Conservation (phyloP, 495 filamentous ascomycete genomes). For the Penicillium antarcticum region DNA sequence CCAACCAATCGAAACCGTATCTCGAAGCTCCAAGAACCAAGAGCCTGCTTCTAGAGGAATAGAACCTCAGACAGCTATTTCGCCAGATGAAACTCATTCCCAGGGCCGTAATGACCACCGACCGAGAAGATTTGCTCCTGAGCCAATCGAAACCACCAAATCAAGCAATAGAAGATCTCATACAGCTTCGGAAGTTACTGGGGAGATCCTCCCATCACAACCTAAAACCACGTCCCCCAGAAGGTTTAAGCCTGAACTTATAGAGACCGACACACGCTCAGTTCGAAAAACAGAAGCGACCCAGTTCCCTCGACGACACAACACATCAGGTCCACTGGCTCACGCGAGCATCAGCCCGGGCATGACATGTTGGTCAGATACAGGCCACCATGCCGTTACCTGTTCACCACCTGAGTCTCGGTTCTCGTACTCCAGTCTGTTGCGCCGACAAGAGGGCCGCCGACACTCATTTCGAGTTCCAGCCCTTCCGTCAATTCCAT, state of each 20-base stretch:
- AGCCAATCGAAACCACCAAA: slow-evolving; percentile 29
- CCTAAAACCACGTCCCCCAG: slow-evolving; percentile 21
- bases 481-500: slow-evolving; percentile 51
- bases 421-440: slow-evolving; percentile 45
- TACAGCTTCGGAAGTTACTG: neutral
- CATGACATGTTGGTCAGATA: neutral
- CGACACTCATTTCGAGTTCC: slow-evolving; percentile 56
- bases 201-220: slow-evolving; percentile 7
- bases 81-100: slow-evolving; percentile 12
- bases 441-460: slow-evolving; percentile 36
- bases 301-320: slow-evolving; percentile 16
- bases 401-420: slow-evolving; percentile 33
- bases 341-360: neutral
- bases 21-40: slow-evolving; percentile 52
- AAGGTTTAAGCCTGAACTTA: slow-evolving; percentile 55
- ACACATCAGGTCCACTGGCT: neutral
- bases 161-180: slow-evolving; percentile 14
- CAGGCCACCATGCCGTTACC: neutral
- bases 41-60: neutral
- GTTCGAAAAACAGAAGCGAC: slow-evolving; percentile 31
- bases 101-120: slow-evolving; percentile 2
- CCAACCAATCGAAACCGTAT: slow-evolving; percentile 66
- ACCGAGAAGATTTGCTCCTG: slow-evolving; percentile 21
- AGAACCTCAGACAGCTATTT: neutral
- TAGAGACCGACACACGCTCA: slow-evolving; percentile 54